These are phyloP conservation scores for Sporisorium exsertum DNA, from an alignment of 1,284 basidiomycete genomes.

Conservation along the genomic window DNA sequence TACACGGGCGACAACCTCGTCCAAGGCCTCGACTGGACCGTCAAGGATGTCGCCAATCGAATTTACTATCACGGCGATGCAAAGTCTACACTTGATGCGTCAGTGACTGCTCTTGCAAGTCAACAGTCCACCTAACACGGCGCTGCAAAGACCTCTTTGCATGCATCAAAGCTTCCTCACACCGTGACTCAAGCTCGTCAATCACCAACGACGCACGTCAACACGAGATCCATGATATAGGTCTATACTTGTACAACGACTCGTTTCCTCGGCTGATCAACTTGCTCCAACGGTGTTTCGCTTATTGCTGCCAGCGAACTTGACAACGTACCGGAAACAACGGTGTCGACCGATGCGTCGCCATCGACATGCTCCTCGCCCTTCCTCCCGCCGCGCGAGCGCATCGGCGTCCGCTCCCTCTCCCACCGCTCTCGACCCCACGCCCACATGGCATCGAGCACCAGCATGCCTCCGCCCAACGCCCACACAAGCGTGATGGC, in stretches of 20 bases:
- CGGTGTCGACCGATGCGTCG: conserved; percentile 19
- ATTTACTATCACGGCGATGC: conserved; percentile 64
- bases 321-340: not conserved
- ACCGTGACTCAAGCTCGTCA: not conserved
- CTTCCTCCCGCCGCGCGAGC: conserved; percentile 1
- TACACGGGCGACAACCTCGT: conserved; percentile 87
- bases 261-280: conserved; percentile 12
- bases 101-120: not conserved
- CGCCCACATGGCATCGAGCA: conserved; percentile 85
- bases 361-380: conserved; percentile 4
- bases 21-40: conserved; percentile 92
- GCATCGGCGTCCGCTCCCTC: conserved; percentile 42
- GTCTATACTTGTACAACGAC: conserved; percentile 50
- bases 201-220: not conserved
- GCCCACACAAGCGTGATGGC: conserved; percentile 94
- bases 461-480: conserved; percentile 82
- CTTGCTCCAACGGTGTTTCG: conserved; percentile 11
- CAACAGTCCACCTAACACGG: conserved; percentile 9
- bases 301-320: not conserved
- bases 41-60: conserved; percentile 79
- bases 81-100: conserved; percentile 7
- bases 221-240: not conserved
- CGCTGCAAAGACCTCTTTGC: not conserved
- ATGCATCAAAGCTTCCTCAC: not conserved
- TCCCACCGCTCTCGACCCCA: conserved; percentile 65